These are phyloP conservation scores for Macadamia integrifolia DNA, from an alignment of 164 flowering plant genomes.

Conservation along the genomic window DNA sequence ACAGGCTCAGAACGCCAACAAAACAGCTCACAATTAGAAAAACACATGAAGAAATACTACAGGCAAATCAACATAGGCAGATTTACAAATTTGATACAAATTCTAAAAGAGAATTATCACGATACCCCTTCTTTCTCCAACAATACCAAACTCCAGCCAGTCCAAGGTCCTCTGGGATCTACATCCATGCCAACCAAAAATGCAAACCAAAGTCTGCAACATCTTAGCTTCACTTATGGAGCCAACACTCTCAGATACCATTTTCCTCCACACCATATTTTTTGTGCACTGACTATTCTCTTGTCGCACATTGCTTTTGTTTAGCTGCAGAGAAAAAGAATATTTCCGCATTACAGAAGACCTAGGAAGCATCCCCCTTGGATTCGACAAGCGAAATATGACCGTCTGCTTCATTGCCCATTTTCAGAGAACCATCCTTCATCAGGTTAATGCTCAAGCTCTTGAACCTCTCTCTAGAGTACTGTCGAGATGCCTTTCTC, in stretches of 20 bases:
- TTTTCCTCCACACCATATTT: neutral
- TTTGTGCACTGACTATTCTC: neutral
- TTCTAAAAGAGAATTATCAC: slow-evolving; percentile 5
- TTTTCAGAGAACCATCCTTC: slow-evolving; percentile 93
- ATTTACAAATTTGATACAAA: slow-evolving; percentile 13
- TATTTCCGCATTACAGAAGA: slow-evolving; percentile 1
- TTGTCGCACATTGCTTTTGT: neutral
- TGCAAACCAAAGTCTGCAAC: neutral
- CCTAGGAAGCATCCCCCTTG: slow-evolving; percentile 1
- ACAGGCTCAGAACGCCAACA: neutral
- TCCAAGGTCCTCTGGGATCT: neutral
- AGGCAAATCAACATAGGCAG: slow-evolving; percentile 1
- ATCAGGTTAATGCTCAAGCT: slow-evolving; percentile 88
- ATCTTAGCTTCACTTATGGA: neutral
- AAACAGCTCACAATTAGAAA: neutral
- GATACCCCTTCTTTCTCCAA: neutral
- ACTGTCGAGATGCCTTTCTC: slow-evolving; percentile 97
- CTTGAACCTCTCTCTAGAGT: slow-evolving; percentile 92
- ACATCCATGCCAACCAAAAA: slow-evolving; percentile 1
- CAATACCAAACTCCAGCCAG: slow-evolving; percentile 2
- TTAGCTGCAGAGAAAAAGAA: neutral
- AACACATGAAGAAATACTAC: neutral
- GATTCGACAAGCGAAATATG: slow-evolving; percentile 41
- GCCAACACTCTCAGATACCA: neutral
- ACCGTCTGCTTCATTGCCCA: slow-evolving; percentile 51